Evolutionary conservation across 2,329 filamentous ascomycete genomes (phyloP), one percentile per base, ranked within the genome.

Genomic region (Claviceps sp.): DNA sequence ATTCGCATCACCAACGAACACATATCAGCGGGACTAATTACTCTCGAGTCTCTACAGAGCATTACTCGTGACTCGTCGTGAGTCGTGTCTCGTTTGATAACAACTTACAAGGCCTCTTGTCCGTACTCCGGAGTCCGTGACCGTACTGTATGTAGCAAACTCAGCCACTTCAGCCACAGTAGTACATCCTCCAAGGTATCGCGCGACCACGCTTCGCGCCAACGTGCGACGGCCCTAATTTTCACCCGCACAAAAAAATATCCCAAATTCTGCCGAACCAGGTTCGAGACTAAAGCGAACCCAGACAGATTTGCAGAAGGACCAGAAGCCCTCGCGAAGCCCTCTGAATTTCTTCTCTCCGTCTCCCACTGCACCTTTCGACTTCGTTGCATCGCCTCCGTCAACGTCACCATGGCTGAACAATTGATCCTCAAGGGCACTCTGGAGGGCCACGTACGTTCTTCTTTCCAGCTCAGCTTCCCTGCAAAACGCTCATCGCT

Each of bases 391-490:
- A 71, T 67, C 65, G 66, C 67, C 65, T 65, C 62, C 63, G 69
- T 67, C 67, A 70, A 68, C 64, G 67, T 66, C 69, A 73, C 67
- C 67, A 93, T 93, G 87, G 84, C 86, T 80, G 87, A 93, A 82
- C 86, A 91, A 82, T 80, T 93, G 74, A 88, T 94, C 79, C 85
- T 93, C 76, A 90, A 91, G 81, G 88, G 88, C 74, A 93, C 87
- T 81, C 87, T 95, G 74, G 88, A 93, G 85, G 91, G 91, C 84
- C 91, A 97, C 85, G 78, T 82, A 79, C 71, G 78, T 81, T 64
- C 55, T 55, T 53, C 40, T 55, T 60, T 56, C 60, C 55, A 52
- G 52, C 51, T 55, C 55, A 52, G 52, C 51, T 55, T 52, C 53
- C 53, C 55, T 54, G 47, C 22, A 48, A 37, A 42, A 18, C 26